These are phyloP conservation scores for Puccinellia tenuiflora DNA, from an alignment of 176 grass and related monocot species.

Conservation along the genomic window DNA sequence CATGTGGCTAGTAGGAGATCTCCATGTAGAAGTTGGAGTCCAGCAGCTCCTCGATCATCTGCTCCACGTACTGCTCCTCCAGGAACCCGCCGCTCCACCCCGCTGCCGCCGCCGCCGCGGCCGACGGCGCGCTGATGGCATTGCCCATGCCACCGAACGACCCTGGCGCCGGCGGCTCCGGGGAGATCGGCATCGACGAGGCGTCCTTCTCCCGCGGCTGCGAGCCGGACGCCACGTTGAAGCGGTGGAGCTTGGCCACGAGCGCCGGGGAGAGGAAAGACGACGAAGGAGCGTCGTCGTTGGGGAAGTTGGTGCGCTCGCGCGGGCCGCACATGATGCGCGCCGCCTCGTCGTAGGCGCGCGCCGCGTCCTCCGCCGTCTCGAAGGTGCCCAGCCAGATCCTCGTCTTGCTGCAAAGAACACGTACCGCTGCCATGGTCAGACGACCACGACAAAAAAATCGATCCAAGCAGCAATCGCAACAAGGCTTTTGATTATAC, in stretches of 20 bases:
- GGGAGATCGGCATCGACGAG: background rate
- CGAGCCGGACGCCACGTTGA: conserved; percentile 57
- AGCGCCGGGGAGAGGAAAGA: conserved; percentile 67
- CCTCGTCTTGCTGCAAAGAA: conserved; percentile 73
- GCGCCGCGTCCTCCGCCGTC: conserved; percentile 87
- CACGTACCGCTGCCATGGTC: background rate
- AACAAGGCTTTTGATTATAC: background rate
- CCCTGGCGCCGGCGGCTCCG: background rate
- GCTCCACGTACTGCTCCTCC: conserved; percentile 86
- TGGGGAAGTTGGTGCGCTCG: conserved; percentile 80
- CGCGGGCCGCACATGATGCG: conserved; percentile 87
- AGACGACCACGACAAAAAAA: background rate
- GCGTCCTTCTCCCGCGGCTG: conserved; percentile 29
- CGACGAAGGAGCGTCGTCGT: conserved; percentile 15
- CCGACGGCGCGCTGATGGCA: background rate
- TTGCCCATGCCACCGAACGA: background rate
- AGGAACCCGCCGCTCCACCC: conserved; percentile 47
- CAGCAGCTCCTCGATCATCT: conserved; percentile 97
- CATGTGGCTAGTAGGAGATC: conserved; percentile 45
- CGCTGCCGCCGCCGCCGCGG: background rate
- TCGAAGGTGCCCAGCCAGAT: conserved; percentile 99
- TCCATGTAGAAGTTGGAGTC: conserved; percentile 97
- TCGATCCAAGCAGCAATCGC: background rate
- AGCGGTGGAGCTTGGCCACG: conserved; percentile 79
- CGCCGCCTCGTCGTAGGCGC: conserved; percentile 95